These are phyloP conservation scores for Starmerella bacillaris DNA, from an alignment of 805 yeast species.

Conservation along the genomic window DNA sequence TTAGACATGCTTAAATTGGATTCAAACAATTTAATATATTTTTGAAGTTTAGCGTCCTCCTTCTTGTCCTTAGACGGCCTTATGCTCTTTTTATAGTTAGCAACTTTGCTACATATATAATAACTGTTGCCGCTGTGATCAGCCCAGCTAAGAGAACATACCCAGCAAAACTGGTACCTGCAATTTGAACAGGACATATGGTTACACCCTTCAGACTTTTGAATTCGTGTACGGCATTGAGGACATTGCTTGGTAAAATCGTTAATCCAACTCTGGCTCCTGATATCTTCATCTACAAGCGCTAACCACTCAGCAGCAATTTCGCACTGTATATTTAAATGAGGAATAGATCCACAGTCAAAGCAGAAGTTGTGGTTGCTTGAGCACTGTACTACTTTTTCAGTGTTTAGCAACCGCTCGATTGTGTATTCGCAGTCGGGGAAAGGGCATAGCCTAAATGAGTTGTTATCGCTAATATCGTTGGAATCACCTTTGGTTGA, in stretches of 20 bases:
- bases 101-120: conserved; percentile 40
- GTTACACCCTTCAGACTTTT: conserved; percentile 92
- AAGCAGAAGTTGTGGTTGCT: conserved; percentile 61
- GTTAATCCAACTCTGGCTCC: conserved; percentile 71
- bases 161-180: conserved; percentile 76
- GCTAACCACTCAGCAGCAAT: conserved; percentile 53
- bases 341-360: conserved; percentile 53
- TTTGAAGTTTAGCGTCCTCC: neutral
- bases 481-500: too few relatives aligned
- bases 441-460: conserved; percentile 11
- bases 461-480: neutral
- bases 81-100: conserved; percentile 1
- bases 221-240: conserved; percentile 58
- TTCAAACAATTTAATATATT: neutral
- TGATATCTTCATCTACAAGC: conserved; percentile 73
- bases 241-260: conserved; percentile 79
- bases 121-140: conserved; percentile 39
- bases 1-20: too few relatives aligned
- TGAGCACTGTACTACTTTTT: conserved; percentile 41
- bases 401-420: conserved; percentile 38
- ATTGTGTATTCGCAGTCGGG: conserved; percentile 12
- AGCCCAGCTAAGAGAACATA: conserved; percentile 63
- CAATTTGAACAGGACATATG: conserved; percentile 85
- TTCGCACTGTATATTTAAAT: conserved; percentile 68
- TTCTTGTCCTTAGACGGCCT: neutral